Percentiles rank a stretch among this genome's conserved stretches.
Evolutionary conservation across 2,329 filamentous ascomycete species (phyloP).

Genomic region (Fusarium nelsonii): DNA sequence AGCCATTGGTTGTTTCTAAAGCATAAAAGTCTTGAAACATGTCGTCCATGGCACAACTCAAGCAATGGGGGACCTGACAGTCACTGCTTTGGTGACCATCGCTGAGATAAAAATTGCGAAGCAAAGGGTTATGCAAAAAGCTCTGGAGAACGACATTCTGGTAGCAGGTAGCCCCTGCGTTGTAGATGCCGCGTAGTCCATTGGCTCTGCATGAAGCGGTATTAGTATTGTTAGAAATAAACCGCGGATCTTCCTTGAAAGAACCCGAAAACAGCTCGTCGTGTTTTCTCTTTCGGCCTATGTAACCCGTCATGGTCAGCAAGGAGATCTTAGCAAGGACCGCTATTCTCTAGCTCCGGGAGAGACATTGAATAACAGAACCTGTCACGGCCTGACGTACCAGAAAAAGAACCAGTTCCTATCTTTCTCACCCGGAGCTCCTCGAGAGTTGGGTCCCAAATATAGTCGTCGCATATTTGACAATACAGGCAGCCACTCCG

Average conservation of each 20-base stretch:
- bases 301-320: background rate
- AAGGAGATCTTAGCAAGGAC: background rate
- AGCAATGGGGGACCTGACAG: conserved; percentile 73
- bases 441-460: conserved; percentile 85
- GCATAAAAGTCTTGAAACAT: conserved; percentile 80
- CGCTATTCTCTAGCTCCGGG: background rate
- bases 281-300: conserved; percentile 79
- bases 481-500: conserved; percentile 81
- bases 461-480: conserved; percentile 83
- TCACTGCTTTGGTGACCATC: conserved; percentile 86
- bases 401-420: conserved; percentile 73
- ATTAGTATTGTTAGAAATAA: conserved; percentile 82
- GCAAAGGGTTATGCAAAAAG: conserved; percentile 90
- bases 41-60: conserved; percentile 78
- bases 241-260: conserved; percentile 78
- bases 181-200: conserved; percentile 92
- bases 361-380: background rate
- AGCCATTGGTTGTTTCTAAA: conserved; percentile 84
- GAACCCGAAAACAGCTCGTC: conserved; percentile 76
- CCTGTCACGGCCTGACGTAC: conserved; percentile 56
- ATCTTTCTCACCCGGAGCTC: conserved; percentile 78
- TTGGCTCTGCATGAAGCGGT: conserved; percentile 86
- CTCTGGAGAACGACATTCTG: conserved; percentile 96
- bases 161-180: conserved; percentile 98
- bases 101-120: conserved; percentile 91